Conservation (phyloP, 192 early-diverging fungal genomes). For the Rhizophagus clarus region DNA sequence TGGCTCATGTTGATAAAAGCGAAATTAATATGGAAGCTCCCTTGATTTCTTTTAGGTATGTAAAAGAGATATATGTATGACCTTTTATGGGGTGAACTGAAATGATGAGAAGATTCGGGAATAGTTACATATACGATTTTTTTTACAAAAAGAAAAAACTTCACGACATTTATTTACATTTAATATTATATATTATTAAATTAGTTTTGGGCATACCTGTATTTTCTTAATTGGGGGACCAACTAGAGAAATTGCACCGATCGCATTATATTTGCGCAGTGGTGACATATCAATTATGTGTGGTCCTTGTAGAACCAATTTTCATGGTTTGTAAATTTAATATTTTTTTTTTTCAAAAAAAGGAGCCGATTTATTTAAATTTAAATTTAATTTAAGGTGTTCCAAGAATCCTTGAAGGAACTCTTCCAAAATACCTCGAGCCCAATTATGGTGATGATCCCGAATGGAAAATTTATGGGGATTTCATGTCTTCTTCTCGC, state of each 20-base stretch:
- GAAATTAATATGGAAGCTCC: conserved; percentile 86
- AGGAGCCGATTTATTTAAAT: background rate
- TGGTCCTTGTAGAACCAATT: conserved; percentile 70
- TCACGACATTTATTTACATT: background rate
- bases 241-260: conserved; percentile 67
- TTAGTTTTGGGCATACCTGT: conserved; percentile 72
- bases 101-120: too few species aligned
- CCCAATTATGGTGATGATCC: conserved; percentile 44
- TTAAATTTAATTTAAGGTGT: conserved; percentile 49
- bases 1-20: conserved; percentile 91
- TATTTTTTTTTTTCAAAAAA: background rate
- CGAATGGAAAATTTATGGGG: conserved; percentile 67
- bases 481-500: conserved; percentile 69
- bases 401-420: conserved; percentile 74
- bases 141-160: too few species aligned
- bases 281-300: conserved; percentile 93
- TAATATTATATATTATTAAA: background rate
- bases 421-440: conserved; percentile 68
- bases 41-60: conserved; percentile 75
- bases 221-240: conserved; percentile 82
- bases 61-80: conserved; percentile 1
- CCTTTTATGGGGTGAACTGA: too few species aligned
- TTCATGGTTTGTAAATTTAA: conserved; percentile 67
- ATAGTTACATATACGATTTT: too few species aligned
- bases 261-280: conserved; percentile 74